Base-by-base conservation (phyloP, 768 basidiomycete species). In the Kwoniella dendrophila region DNA sequence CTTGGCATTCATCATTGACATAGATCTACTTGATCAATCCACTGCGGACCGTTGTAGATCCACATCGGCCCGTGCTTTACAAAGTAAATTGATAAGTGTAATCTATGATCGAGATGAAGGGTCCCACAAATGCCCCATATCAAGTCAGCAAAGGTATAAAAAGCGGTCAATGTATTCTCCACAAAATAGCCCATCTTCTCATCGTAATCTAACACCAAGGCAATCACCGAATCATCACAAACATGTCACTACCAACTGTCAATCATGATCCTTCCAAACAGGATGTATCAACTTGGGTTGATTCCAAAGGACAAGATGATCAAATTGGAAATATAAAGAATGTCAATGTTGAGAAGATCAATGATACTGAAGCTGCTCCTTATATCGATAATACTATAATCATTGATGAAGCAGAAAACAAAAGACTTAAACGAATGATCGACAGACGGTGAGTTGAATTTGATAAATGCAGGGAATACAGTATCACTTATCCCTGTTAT, bases 331-430 rank as follows among this genome's bases (percentile, higher is more conserved):
- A 59, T 43, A 24, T 59, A 24, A 59, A 59, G 36, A 20, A 59
- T 43, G 47, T 41, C 4, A 4, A 18, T 22, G 49, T 59, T 20
- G 58, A 59, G 3, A 26, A 59, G 8, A 59, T 66, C 47, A 57
- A 41, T 10, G 69, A 68, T 49, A 26, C 45, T 26, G 66, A 62
- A 33, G 69, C 69, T 7, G 61, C 61, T 14, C 63, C 59, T 18
- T 71, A 68, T 49, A 36, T 71, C 8, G 64, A 71, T 45, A 66
- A 64, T 26, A 64, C 59, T 26, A 22, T 71, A 10, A 44, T 49
- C 41, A 69, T 75, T 51, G 56, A 58, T 18, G 61, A 63, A 12
- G 64, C 55, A 44, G 70, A 75, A 34, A 83, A 84, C 67, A 66
- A 57, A 49, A 55, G 63, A 24, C 62, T 71, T 29, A 59, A 56